phyloP scores from a whole-genome alignment of 2,329 filamentous ascomycete genomes.

The Magnaporthiopsis rhizophila region DNA sequence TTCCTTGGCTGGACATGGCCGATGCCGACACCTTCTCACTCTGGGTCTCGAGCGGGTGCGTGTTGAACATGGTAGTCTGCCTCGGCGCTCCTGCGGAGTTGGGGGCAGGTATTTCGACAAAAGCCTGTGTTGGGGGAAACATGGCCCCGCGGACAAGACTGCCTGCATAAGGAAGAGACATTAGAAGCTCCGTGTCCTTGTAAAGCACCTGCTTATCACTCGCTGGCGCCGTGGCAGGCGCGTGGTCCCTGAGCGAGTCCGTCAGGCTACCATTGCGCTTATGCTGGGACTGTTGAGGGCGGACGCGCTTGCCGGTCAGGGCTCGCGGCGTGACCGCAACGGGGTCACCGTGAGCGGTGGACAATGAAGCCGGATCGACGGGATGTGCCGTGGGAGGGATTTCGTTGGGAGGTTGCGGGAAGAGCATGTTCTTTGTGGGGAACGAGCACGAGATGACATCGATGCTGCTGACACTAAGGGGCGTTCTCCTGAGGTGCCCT shows the following conservation, averaged over 20 bases:
- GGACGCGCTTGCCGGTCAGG: conserved; percentile 50
- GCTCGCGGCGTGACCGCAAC: conserved; percentile 52
- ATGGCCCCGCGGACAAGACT: conserved; percentile 82
- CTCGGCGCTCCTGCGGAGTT: conserved; percentile 37
- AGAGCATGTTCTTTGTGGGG: conserved; percentile 41
- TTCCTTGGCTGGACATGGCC: conserved; percentile 62
- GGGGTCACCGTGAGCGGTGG: conserved; percentile 32
- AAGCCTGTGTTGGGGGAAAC: conserved; percentile 73
- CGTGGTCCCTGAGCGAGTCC: conserved; percentile 71
- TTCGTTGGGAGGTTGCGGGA: conserved; percentile 28
- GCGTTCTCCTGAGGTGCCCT: conserved; percentile 17
- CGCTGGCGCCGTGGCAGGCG: conserved; percentile 29
- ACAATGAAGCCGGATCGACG: conserved; percentile 42
- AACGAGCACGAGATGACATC: conserved; percentile 59
- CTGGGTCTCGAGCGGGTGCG: conserved; percentile 25
- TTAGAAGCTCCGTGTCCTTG: conserved; percentile 49
- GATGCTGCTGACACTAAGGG: conserved; percentile 49
- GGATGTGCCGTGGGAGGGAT: conserved; percentile 47
- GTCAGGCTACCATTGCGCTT: conserved; percentile 83
- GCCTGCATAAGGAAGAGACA: conserved; percentile 63
- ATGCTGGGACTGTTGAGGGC: conserved; percentile 51
- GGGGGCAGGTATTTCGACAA: conserved; percentile 59
- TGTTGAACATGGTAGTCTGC: conserved; percentile 45
- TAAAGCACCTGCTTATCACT: conserved; percentile 38
- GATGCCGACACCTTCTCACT: conserved; percentile 41